Base-by-base conservation (phyloP, 805 yeast species). In the Kurtzmaniella cleridarum region DNA sequence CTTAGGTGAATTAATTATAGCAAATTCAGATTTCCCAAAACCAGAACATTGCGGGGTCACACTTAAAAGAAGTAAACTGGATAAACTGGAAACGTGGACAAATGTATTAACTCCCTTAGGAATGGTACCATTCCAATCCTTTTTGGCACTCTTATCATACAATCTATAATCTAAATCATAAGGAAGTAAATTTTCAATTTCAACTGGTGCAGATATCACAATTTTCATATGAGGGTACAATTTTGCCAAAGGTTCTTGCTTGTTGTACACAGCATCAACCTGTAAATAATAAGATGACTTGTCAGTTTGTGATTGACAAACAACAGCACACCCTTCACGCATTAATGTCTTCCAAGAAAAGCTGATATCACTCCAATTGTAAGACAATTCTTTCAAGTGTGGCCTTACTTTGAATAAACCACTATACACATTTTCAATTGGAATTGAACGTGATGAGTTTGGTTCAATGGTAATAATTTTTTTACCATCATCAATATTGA, bases 201-300 rank as follows among this genome's bases (percentile, higher is more conserved):
- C 86, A 34, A 93, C 61, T 0, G 98, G 98, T 0, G 98, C 87
- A 0, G 93, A 79, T 5, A 93, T 62, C 3, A 79, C 73, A 17
- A 93, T 62, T 7, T 69, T 73, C 85, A 91, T 74, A 50, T 86
- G 93, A 0, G 98, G 98, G 52, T 87, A 95, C 1, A 85, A 73
- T 41, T 72, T 69, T 0, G 85, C 74, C 18, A 89, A 62, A 0
- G 88, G 89, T 45, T 86, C 95, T n/a, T 73, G 69, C 13, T 64
- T 56, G 45, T 84, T 78, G 57, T 61, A 83, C 33, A 65, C 59
- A 1, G 91, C 88, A 47, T 77, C 83, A 0, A 83, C 84, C 47
- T 84, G 91, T 61, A 85, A 82, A 50, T 74, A 82, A 55, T 78
- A 84, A 1, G 71, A 57, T 0, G 77, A 66, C 43, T 53, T 63